Conservation (phyloP, 75 land plant species). For the Pinus tabuliformis region DNA sequence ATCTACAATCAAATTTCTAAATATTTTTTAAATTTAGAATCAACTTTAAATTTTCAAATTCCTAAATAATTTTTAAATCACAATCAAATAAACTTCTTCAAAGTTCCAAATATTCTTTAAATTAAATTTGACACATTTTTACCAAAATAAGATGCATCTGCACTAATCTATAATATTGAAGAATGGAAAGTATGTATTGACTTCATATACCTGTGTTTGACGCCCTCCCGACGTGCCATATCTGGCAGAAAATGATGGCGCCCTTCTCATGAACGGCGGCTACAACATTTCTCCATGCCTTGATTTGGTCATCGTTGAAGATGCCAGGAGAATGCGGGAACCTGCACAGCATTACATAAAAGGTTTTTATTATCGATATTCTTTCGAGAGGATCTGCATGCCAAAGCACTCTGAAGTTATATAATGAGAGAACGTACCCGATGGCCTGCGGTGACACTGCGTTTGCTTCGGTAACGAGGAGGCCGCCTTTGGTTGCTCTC, state of each 20-base stretch:
- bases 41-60: too few relatives aligned
- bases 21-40: too few relatives aligned
- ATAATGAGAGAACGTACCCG: slow-evolving; percentile 1
- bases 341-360: slow-evolving; percentile 14
- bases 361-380: neutral
- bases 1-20: too few relatives aligned
- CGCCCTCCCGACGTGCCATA: slow-evolving; percentile 49
- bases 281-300: slow-evolving; percentile 26
- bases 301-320: slow-evolving; percentile 23
- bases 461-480: slow-evolving; percentile 21
- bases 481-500: slow-evolving; percentile 24
- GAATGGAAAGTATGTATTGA: neutral
- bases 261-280: slow-evolving; percentile 32
- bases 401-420: slow-evolving; percentile 29
- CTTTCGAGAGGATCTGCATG: slow-evolving; percentile 27
- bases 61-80: too few relatives aligned
- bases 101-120: too few relatives aligned
- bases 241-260: slow-evolving; percentile 27
- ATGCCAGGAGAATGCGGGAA: slow-evolving; percentile 28
- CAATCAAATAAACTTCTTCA: too few relatives aligned
- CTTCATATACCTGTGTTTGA: slow-evolving; percentile 39
- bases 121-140: too few relatives aligned
- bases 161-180: neutral
- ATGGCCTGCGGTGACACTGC: slow-evolving; percentile 8
- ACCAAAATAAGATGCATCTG: too few relatives aligned